Evolutionary conservation across 805 yeast species (phyloP).

Genomic region (Pichia membranifaciens): DNA sequence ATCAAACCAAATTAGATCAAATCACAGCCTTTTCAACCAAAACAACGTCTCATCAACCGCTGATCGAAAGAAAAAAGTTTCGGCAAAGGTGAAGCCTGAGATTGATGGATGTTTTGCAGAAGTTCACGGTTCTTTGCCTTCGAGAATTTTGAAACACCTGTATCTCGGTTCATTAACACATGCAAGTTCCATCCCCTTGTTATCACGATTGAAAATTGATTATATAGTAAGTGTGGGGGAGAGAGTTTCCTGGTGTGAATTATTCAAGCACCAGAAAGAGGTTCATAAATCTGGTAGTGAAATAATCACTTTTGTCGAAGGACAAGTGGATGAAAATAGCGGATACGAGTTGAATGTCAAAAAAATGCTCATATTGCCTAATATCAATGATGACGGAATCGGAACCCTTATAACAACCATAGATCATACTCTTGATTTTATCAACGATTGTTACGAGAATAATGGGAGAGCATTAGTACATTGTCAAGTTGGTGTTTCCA

Average conservation of each 20-base stretch:
- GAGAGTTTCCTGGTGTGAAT: slow-evolving; percentile 53
- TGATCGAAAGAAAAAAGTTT: too few relatives aligned
- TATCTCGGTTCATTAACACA: slow-evolving; percentile 81
- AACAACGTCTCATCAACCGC: too few relatives aligned
- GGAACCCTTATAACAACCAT: slow-evolving; percentile 64
- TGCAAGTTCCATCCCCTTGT: slow-evolving; percentile 64
- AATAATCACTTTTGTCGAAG: slow-evolving; percentile 19
- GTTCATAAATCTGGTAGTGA: slow-evolving; percentile 28
- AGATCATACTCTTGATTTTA: slow-evolving; percentile 57
- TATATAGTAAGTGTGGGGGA: slow-evolving; percentile 88
- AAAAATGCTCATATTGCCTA: slow-evolving; percentile 56
- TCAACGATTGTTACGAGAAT: slow-evolving; percentile 45
- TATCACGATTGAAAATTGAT: slow-evolving; percentile 60
- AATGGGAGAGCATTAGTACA: slow-evolving; percentile 67
- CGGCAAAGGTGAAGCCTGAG: not conserved
- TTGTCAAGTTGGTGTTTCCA: slow-evolving; percentile 92
- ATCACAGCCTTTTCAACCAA: too few relatives aligned
- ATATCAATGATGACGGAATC: slow-evolving; percentile 87
- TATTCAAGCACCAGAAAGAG: slow-evolving; percentile 12
- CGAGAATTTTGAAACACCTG: slow-evolving; percentile 73
- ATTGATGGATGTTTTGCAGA: slow-evolving; percentile 30
- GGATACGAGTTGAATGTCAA: slow-evolving; percentile 30
- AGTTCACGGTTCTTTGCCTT: slow-evolving; percentile 67
- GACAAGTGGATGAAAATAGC: slow-evolving; percentile 13
- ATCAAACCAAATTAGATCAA: not conserved